These are phyloP conservation scores for Apophysomyces trapeziformis DNA, from an alignment of 371 early-diverging fungal species.

Conservation along the genomic window DNA sequence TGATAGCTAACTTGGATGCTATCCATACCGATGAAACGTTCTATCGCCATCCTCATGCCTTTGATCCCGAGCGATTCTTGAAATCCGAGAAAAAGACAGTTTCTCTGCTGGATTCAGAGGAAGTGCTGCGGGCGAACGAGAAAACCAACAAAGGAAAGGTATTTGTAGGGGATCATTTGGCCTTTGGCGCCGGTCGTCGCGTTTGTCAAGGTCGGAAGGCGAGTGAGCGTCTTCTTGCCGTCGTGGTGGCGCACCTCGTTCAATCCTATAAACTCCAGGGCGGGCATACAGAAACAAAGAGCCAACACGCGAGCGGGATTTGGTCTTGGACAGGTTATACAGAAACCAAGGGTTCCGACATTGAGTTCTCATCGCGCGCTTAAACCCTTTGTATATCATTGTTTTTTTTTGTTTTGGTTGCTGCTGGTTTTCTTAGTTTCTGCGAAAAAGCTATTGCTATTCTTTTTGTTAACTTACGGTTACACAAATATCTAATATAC, in stretches of 20 bases:
- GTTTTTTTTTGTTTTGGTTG: background rate
- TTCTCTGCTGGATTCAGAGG: conserved; percentile 7
- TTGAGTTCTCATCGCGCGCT: conserved; percentile 16
- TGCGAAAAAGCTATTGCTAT: too few relatives aligned
- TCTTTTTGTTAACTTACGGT: too few relatives aligned
- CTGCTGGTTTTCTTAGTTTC: background rate
- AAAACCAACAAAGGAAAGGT: conserved; percentile 5
- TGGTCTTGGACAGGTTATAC: conserved; percentile 28
- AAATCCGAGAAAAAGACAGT: background rate
- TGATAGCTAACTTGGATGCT: conserved; percentile 41
- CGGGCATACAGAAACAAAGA: conserved; percentile 4
- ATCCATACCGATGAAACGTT: conserved; percentile 33
- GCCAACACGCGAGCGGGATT: conserved; percentile 16
- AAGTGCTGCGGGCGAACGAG: background rate
- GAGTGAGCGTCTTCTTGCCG: conserved; percentile 13
- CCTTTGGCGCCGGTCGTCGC: conserved; percentile 27
- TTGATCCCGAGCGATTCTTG: conserved; percentile 24
- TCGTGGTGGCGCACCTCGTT: background rate
- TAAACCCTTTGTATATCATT: background rate
- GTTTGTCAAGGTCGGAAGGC: conserved; percentile 20
- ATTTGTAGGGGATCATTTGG: conserved; percentile 14
- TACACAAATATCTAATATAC: too few relatives aligned
- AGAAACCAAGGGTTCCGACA: conserved; percentile 19
- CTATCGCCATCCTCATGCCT: conserved; percentile 17
- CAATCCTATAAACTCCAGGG: conserved; percentile 12